Base-by-base conservation (phyloP, 2,329 filamentous ascomycete species). In the Exophiala alcalophila region DNA sequence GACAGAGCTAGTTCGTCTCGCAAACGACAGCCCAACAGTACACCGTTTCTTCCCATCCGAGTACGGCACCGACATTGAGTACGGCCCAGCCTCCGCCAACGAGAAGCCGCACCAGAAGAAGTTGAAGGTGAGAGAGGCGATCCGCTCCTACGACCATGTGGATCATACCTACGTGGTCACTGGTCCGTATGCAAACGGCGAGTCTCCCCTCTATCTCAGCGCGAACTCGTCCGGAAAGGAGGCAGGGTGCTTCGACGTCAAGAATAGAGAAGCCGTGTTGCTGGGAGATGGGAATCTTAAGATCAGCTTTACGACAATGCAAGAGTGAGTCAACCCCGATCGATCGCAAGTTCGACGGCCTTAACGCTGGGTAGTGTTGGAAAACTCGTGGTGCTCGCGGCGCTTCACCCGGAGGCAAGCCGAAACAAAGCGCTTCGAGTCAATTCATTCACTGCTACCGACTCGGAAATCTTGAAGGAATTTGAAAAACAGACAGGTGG, bases 41-140 rank as follows among this genome's bases (percentile, higher is more conserved):
- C 70, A 73, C 50, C 77, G 76, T 68, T 83, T 85, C 65, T 75
- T 83, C 51, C 81, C 82, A 0, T 81, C 77, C 6, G 81, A 85
- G 57, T 85, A 80, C 56, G 78, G 77, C 37, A 84, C 77, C 1
- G 81, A 80, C 56, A 75, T 80, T 27, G 80, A 80, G 57, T 80
- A 83, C 55, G 65, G 69, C 5, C 67, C 76, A 1, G 57, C 69
- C 11, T 83, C 80, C 9, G 68, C 70, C 2, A 52, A 63, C 6
- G 83, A 86, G 63, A 76, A 73, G 57, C 80, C 83, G 3, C 83
- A 87, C 57, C 83, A 86, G 64, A 63, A 71, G 43, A 86, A 86
- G 61, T 70, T 86, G 36, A 76, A 78, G 55, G 78, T 86, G 12
- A 72, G 83, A 44, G 75, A 72, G 40, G 74, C 73, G 20, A 67